These are phyloP conservation scores for Anaeramoeba flamelloides DNA, from an alignment of 78 protist species.

Conservation along the genomic window DNA sequence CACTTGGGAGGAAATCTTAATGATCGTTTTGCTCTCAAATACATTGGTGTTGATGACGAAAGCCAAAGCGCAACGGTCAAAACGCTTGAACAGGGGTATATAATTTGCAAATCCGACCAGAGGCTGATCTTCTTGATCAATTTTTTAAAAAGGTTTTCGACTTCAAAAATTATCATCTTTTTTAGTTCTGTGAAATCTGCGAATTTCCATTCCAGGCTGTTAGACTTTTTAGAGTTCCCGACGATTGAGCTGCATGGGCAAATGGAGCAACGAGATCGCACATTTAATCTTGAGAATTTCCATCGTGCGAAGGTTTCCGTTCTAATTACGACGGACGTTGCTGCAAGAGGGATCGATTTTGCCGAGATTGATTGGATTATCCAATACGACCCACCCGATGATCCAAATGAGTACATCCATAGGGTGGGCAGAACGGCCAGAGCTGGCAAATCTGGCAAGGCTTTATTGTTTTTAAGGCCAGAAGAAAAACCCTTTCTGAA, in stretches of 20 bases:
- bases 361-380: conserved; percentile 87
- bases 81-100: conserved; percentile 83
- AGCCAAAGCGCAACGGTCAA: conserved; percentile 14
- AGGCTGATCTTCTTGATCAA: conserved; percentile 84
- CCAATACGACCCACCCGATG: conserved; percentile 96
- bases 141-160: conserved; percentile 73
- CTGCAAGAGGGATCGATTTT: conserved; percentile 97
- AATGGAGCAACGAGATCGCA: too few relatives aligned
- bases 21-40: too few relatives aligned
- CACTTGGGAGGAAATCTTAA: too few relatives aligned
- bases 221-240: too few relatives aligned
- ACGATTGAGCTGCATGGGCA: too few relatives aligned
- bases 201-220: too few relatives aligned
- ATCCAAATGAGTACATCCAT: too few relatives aligned
- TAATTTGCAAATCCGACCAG: conserved; percentile 57
- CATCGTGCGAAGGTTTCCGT: conserved; percentile 64
- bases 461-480: conserved; percentile 87
- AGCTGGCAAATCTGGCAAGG: conserved; percentile 65
- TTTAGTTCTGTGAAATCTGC: too few relatives aligned
- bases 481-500: conserved; percentile 78
- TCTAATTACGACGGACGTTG: conserved; percentile 92
- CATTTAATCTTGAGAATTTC: too few relatives aligned
- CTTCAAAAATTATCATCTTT: conserved; percentile 61
- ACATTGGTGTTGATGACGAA: conserved; percentile 57
- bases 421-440: conserved; percentile 98